These are phyloP conservation scores for Centrapalus pauciflorus DNA, from an alignment of 129 eudicot species.

Conservation along the genomic window DNA sequence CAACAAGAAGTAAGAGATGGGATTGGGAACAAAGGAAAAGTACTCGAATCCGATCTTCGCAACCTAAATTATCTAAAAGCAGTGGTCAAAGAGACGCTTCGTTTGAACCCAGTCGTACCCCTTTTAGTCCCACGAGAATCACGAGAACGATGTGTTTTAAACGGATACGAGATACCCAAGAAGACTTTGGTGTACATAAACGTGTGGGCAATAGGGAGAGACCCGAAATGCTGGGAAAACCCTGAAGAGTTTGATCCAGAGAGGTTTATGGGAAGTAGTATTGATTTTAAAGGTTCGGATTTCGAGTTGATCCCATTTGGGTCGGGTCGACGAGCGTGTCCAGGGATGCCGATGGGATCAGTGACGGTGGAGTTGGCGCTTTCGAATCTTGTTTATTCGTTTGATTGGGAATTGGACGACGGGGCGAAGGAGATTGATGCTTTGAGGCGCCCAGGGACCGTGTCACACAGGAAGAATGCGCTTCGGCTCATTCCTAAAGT, in stretches of 20 bases:
- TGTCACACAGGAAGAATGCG: slow-evolving; percentile 25
- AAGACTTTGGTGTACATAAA: slow-evolving; percentile 32
- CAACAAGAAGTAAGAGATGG: slow-evolving; percentile 38
- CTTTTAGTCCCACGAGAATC: slow-evolving; percentile 27
- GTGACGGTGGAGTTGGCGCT: slow-evolving; percentile 27
- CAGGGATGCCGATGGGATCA: slow-evolving; percentile 28
- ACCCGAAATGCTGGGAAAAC: slow-evolving; percentile 32
- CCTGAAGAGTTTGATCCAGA: slow-evolving; percentile 35
- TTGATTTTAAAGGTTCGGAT: slow-evolving; percentile 32
- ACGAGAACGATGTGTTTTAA: slow-evolving; percentile 16
- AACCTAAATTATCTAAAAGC: slow-evolving; percentile 29
- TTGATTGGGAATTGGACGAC: slow-evolving; percentile 30
- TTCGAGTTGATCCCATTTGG: slow-evolving; percentile 41
- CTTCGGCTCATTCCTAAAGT: slow-evolving; percentile 23
- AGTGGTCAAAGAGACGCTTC: slow-evolving; percentile 31
- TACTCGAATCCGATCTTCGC: slow-evolving; percentile 28
- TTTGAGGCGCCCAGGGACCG: slow-evolving; percentile 19
- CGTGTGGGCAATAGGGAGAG: slow-evolving; percentile 39
- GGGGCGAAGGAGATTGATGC: slow-evolving; percentile 30
- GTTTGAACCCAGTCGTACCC: slow-evolving; percentile 32
- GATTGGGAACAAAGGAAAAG: slow-evolving; percentile 22
- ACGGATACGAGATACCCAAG: slow-evolving; percentile 20
- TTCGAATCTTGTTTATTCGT: slow-evolving; percentile 30
- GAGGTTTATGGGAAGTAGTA: slow-evolving; percentile 27
- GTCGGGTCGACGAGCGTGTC: slow-evolving; percentile 36